A percentile compares a stretch with the other conserved stretches of the same genome.
Conservation (phyloP, 192 early-diverging fungal genomes). For the Spinellus fusiger region DNA sequence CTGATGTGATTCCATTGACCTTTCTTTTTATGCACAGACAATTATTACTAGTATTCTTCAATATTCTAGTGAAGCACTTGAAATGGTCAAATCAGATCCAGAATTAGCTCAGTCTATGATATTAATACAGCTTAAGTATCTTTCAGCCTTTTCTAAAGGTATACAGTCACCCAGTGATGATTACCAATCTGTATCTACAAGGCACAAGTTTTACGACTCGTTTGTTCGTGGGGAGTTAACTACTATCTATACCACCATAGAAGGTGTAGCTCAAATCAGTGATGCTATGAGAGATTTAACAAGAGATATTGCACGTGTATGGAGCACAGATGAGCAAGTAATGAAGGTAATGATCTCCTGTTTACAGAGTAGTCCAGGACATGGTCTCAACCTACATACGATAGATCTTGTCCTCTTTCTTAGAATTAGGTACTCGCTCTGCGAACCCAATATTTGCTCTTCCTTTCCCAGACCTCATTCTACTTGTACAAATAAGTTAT, state of each 20-base stretch:
- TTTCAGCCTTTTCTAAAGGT: conserved; percentile 45
- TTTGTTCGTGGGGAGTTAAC: conserved; percentile 27
- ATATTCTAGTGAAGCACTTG: conserved; percentile 2
- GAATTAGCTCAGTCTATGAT: conserved; percentile 28
- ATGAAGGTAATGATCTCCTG: conserved; percentile 37
- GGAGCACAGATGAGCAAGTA: conserved; percentile 39
- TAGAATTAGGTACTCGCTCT: conserved; percentile 43
- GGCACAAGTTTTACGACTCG: conserved; percentile 20
- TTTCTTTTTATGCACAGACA: conserved; percentile 2
- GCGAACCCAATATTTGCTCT: conserved; percentile 38
- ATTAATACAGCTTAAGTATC: conserved; percentile 38
- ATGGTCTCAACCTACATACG: neutral
- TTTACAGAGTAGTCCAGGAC: neutral
- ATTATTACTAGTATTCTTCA: conserved; percentile 22
- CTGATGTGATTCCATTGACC: neutral
- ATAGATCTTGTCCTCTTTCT: conserved; percentile 38
- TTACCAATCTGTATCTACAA: conserved; percentile 19
- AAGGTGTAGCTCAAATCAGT: conserved; percentile 27
- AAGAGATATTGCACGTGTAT: conserved; percentile 32
- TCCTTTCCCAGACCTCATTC: conserved; percentile 29
- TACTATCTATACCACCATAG: conserved; percentile 9
- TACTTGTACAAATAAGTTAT: conserved; percentile 36
- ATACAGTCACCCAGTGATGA: conserved; percentile 50
- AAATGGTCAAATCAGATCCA: conserved; percentile 7
- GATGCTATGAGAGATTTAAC: conserved; percentile 38